Base-by-base conservation (phyloP, 306 rosid genomes). In the Alnus glutinosa region DNA sequence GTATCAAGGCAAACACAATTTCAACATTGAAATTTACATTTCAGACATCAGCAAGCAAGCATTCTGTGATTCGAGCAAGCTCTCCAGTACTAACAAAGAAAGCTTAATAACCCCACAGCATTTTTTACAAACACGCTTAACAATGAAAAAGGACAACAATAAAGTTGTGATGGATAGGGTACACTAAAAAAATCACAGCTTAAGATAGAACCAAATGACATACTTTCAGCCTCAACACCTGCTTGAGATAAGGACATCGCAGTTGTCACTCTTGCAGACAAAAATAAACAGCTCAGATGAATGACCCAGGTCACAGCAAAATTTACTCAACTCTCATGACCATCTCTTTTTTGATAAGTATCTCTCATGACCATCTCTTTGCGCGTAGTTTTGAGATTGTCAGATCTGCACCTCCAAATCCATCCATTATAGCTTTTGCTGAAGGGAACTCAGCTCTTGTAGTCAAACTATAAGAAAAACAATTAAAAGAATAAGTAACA, bases 371-470 rank as follows among this genome's bases (percentile, higher is more conserved):
- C 78, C 78, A 77, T 79, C 62, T 81, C 88, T 86, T 90, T 67
- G 66, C 80, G 81, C 87, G 86, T 67, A 94, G 84, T 79, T 83
- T 94, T 13, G 90, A 69, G 74, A 92, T 78, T 47, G 95, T 91
- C 66, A 95, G 86, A 79, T 93, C 98, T n/a, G 90, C 93, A 49
- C 91, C 97, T 67, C 98, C 98, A 80, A 91, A 92, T 14, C 94
- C 96, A 82, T 91, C 98, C 89, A 90, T 57, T 78, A 82, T 57
- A 28, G 97, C 94, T 71, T 81, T 78, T 80, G 98, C 98, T 49
- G 85, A 88, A 50, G 98, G 98, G 86, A 95, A 95, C 90, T 95
- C 97, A 0, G 94, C 98, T 82, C 98, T 85, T 61, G 98, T 90
- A 73, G 98, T 95, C 86, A 88, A 85, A 82, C 98, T 92, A 86